These are phyloP conservation scores for Plenodomus lindquistii DNA, from an alignment of 2,329 filamentous ascomycete species.

Conservation along the genomic window DNA sequence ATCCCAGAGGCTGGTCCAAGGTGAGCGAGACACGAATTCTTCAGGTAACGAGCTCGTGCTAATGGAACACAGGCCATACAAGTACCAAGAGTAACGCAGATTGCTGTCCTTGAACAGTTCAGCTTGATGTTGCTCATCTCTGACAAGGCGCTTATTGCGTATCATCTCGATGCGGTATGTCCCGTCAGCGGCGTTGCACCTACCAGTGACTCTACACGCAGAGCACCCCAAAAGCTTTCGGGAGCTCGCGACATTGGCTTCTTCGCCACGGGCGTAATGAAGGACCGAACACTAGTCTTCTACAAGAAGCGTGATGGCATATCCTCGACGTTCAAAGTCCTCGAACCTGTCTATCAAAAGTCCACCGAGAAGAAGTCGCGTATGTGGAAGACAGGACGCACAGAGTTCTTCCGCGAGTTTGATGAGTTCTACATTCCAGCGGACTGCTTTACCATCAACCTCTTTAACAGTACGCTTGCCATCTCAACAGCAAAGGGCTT, in stretches of 20 bases:
- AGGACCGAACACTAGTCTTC: slow-evolving; percentile 90
- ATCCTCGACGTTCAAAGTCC: slow-evolving; percentile 92
- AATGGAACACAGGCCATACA: slow-evolving; percentile 69
- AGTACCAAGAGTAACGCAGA: slow-evolving; percentile 79
- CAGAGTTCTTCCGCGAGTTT: slow-evolving; percentile 96
- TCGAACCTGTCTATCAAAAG: slow-evolving; percentile 95
- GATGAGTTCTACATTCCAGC: slow-evolving; percentile 98
- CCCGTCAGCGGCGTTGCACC: slow-evolving; percentile 59
- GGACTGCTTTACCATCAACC: slow-evolving; percentile 91
- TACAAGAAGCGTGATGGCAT: slow-evolving; percentile 96
- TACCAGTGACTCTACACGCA: slow-evolving; percentile 72
- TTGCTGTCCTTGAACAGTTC: slow-evolving; percentile 94
- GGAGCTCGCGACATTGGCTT: slow-evolving; percentile 91
- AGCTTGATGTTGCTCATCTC: slow-evolving; percentile 89
- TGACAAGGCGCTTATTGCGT: slow-evolving; percentile 88
- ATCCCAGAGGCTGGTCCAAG: slow-evolving; percentile 88
- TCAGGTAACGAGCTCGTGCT: slow-evolving; percentile 13
- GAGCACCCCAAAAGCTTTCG: slow-evolving; percentile 88
- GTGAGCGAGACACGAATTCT: slow-evolving; percentile 59
- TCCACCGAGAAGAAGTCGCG: slow-evolving; percentile 81
- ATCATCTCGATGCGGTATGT: slow-evolving; percentile 85
- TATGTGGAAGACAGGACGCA: slow-evolving; percentile 70
- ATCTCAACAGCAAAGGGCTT: slow-evolving; percentile 91
- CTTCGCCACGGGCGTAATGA: slow-evolving; percentile 95
- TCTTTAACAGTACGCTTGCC: slow-evolving; percentile 93